Percentiles rank a stretch among this genome's conserved stretches.
These are phyloP conservation scores for Metarhizium guizhouense DNA, from an alignment of 2,329 filamentous ascomycete genomes.

Conservation along the genomic window DNA sequence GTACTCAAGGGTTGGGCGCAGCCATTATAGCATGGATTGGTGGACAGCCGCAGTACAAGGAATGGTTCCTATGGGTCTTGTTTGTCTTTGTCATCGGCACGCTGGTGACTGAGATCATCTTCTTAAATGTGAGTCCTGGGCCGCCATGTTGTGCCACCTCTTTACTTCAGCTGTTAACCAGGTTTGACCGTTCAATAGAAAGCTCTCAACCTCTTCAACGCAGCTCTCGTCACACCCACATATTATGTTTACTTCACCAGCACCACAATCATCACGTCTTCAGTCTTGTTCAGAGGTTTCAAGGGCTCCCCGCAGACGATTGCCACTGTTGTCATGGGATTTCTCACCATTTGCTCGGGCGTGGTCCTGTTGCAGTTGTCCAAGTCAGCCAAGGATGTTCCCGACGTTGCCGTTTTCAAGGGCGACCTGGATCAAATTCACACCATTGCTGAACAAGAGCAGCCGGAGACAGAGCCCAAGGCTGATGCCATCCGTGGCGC, in stretches of 20 bases:
- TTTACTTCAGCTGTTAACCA: background rate
- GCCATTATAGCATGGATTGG: conserved; percentile 81
- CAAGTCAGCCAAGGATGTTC: conserved; percentile 95
- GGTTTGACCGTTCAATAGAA: conserved; percentile 50
- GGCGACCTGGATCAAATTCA: conserved; percentile 93
- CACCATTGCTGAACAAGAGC: conserved; percentile 88
- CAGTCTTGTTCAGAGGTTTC: conserved; percentile 88
- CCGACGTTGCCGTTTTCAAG: conserved; percentile 82
- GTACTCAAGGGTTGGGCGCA: conserved; percentile 84
- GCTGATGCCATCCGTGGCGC: conserved; percentile 91
- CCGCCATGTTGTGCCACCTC: background rate
- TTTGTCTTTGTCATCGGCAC: conserved; percentile 87
- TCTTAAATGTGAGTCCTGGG: conserved; percentile 66
- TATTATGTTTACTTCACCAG: conserved; percentile 99
- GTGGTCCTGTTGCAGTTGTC: conserved; percentile 93
- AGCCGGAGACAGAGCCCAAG: conserved; percentile 93
- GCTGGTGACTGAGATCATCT: conserved; percentile 87
- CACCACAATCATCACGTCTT: conserved; percentile 87
- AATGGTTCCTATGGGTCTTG: conserved; percentile 93
- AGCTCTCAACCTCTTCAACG: conserved; percentile 96
- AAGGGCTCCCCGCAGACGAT: conserved; percentile 77
- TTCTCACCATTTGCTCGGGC: conserved; percentile 86
- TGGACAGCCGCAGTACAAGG: conserved; percentile 82
- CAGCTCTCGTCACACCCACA: conserved; percentile 90
- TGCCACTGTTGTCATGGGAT: conserved; percentile 83